Base-by-base conservation (phyloP, 306 rosid species). In the Malus sieversii region DNA sequence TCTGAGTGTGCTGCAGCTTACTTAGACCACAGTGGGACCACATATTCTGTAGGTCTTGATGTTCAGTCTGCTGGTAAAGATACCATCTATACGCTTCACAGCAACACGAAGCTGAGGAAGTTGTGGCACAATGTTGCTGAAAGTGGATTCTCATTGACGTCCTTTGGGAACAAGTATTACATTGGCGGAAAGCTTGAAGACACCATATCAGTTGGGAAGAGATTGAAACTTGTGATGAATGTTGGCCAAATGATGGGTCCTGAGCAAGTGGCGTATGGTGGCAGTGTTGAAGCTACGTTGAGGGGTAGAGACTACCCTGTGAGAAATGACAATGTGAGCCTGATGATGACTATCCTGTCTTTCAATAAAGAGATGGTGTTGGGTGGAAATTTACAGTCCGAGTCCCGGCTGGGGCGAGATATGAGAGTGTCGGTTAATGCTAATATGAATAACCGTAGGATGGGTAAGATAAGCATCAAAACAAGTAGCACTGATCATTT, bases 141-240 rank as follows among this genome's bases (percentile, higher is more conserved):
- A 57, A 87, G 91, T n/a, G 98, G 97, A 67, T 73, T 96, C 78
- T 89, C 97, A 57, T 59, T 92, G 84, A 96, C 88, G 63, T 92
- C 99, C 73, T 88, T 92, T 58, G 87, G 86, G 42, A 83, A 82
- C 81, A 90, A 89, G 75, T 84, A 74, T 78, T 96, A 83, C 57
- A 58, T 88, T 48, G 99, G 99, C 70, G 96, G 90, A 60, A 92
- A 92, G 88, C 78, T 96, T 65, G 98, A 91, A 86, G 99, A 96
- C 76, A 87, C 94, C 46, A 61, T 92, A 59, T 81, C 86, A 53
- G 52, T 96, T 42, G 98, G 98, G 80, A 89, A 96, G 77, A 89
- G 96, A 84, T 74, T 92, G 83, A 92, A 88, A 82, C 86, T 92
- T 79, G 83, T 88, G 40, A 58, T 82, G 72, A 96, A 87, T 78